Conservation (phyloP, 2,329 filamentous ascomycete genomes). For the Lachnellula occidentalis region DNA sequence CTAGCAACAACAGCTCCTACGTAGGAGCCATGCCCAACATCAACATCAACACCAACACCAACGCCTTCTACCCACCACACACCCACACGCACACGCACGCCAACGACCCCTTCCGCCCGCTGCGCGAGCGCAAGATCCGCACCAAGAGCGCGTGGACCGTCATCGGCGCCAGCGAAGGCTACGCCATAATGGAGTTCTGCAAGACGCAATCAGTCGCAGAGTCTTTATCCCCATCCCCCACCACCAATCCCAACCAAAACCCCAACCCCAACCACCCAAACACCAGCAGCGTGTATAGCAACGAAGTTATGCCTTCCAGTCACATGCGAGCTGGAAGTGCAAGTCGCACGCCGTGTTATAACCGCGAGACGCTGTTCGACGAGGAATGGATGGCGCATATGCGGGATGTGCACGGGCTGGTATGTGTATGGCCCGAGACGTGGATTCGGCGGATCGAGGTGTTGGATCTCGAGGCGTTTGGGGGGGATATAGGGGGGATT, state of each 20-base stretch:
- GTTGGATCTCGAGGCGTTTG: conserved; percentile 26
- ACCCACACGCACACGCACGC: too few species aligned
- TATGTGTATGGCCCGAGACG: conserved; percentile 28
- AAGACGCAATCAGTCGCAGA: conserved; percentile 16
- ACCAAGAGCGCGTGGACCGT: conserved; percentile 28
- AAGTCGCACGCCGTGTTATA: conserved; percentile 22
- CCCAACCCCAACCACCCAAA: too few species aligned
- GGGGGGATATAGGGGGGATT: conserved; percentile 25
- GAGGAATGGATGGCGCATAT: conserved; percentile 30
- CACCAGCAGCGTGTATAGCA: too few species aligned
- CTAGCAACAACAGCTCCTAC: too few species aligned
- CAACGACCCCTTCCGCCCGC: conserved; percentile 21
- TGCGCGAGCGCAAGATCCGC: conserved; percentile 22
- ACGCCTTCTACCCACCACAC: background rate
- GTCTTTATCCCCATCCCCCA: background rate
- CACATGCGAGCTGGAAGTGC: too few species aligned
- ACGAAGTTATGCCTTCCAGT: too few species aligned
- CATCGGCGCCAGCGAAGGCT: conserved; percentile 25
- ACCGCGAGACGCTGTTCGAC: conserved; percentile 28
- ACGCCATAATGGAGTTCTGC: conserved; percentile 25
- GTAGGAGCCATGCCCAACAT: background rate
- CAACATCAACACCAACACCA: background rate
- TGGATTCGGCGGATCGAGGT: conserved; percentile 30
- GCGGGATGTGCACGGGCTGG: conserved; percentile 29
- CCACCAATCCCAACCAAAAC: too few species aligned